Evolutionary conservation across 768 basidiomycete genomes (phyloP).

Genomic region (Floccularia luteovirens): DNA sequence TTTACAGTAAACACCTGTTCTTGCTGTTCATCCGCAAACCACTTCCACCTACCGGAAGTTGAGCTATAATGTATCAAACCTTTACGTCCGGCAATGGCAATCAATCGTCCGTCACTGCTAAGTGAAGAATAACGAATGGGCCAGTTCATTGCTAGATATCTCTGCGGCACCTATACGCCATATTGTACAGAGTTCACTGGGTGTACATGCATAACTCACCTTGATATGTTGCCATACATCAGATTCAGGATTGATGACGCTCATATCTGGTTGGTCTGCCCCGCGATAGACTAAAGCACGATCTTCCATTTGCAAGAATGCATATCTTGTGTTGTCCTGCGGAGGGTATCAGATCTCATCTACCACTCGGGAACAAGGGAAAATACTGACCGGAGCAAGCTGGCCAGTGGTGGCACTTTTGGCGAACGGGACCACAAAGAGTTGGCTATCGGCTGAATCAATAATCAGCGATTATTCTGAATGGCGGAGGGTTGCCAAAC

Average conservation of each 20-base stretch:
- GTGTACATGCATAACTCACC: constrained; percentile 24
- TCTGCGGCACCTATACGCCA: constrained; percentile 64
- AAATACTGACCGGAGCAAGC: constrained; percentile 70
- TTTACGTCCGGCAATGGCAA: constrained; percentile 87
- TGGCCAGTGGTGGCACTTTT: constrained; percentile 91
- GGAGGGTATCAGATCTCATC: constrained; percentile 1
- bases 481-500: neutral
- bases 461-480: neutral
- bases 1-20: constrained; percentile 83
- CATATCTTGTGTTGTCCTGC: constrained; percentile 93
- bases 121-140: constrained; percentile 90
- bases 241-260: constrained; percentile 94
- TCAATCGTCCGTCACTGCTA: constrained; percentile 82
- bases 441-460: constrained; percentile 49
- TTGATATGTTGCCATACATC: constrained; percentile 99
- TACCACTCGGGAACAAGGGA: neutral
- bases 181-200: neutral
- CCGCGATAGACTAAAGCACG: constrained; percentile 90
- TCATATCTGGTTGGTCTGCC: constrained; percentile 96
- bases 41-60: constrained; percentile 91
- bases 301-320: constrained; percentile 94
- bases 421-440: constrained; percentile 87
- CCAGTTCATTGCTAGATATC: constrained; percentile 89
- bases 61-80: constrained; percentile 94
- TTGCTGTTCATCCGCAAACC: constrained; percentile 73